phyloP scores from a whole-genome alignment of 2,329 filamentous ascomycete species.

The Penicillium sp. region DNA sequence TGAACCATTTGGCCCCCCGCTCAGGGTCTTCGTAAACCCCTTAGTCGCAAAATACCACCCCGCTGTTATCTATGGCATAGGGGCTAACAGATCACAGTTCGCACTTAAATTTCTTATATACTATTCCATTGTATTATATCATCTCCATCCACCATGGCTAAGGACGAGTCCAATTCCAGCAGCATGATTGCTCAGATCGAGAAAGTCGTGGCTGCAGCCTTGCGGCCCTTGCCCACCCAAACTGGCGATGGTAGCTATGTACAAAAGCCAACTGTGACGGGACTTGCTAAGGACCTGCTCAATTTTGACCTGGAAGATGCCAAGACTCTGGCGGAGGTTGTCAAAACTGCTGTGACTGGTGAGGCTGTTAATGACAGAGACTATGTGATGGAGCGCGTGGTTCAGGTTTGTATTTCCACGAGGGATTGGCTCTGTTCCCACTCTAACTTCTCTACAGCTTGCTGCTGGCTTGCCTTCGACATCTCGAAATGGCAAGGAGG shows the following conservation, averaged over 20 bases:
- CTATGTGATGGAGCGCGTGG: slow-evolving; percentile 60
- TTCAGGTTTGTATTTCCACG: slow-evolving; percentile 38
- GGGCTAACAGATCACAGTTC: background rate
- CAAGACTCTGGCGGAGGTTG: slow-evolving; percentile 39
- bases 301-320: slow-evolving; percentile 49
- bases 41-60: background rate
- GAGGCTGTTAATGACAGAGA: slow-evolving; percentile 60
- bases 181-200: slow-evolving; percentile 40
- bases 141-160: slow-evolving; percentile 18
- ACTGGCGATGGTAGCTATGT: slow-evolving; percentile 44
- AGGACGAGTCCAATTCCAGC: slow-evolving; percentile 22
- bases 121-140: background rate
- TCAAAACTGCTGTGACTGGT: slow-evolving; percentile 47
- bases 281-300: slow-evolving; percentile 46
- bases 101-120: background rate
- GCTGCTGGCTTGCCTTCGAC: slow-evolving; percentile 38
- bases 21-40: background rate
- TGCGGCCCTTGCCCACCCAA: slow-evolving; percentile 42
- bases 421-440: background rate
- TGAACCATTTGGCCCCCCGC: background rate
- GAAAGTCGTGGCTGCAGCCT: slow-evolving; percentile 41
- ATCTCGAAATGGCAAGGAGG: slow-evolving; percentile 32
- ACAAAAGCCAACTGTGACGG: slow-evolving; percentile 33
- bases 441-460: slow-evolving; percentile 26
- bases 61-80: background rate